A percentile compares a stretch with the other conserved stretches of the same genome.
These are phyloP conservation scores for Podosphaera xanthii DNA, from an alignment of 2,329 filamentous ascomycete genomes.

Conservation along the genomic window DNA sequence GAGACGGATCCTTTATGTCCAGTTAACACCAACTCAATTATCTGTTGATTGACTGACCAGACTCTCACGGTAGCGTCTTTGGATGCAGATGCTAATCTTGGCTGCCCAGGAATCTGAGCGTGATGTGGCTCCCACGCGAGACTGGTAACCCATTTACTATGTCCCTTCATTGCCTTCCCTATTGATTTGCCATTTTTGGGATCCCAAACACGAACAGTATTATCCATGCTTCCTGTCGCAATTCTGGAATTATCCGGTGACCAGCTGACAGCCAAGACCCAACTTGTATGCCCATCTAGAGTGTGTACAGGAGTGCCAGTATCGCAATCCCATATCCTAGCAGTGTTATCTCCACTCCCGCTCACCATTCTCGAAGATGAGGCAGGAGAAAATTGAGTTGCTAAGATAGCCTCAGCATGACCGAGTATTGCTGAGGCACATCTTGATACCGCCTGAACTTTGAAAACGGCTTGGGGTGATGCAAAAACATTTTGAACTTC, in stretches of 20 bases:
- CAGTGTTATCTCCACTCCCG: conserved; percentile 76
- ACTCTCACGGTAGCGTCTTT: conserved; percentile 77
- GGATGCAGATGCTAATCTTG: conserved; percentile 63
- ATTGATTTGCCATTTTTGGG: conserved; percentile 54
- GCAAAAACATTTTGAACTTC: conserved; percentile 27
- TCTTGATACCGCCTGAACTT: conserved; percentile 74
- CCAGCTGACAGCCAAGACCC: conserved; percentile 76
- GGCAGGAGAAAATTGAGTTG: conserved; percentile 64
- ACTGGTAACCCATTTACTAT: conserved; percentile 72
- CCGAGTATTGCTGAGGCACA: conserved; percentile 75
- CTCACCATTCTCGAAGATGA: conserved; percentile 61
- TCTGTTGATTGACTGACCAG: conserved; percentile 61
- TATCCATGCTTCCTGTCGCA: conserved; percentile 84
- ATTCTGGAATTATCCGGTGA: conserved; percentile 62
- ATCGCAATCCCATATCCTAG: conserved; percentile 83
- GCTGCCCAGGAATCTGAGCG: conserved; percentile 47
- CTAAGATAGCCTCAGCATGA: conserved; percentile 76
- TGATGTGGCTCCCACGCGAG: conserved; percentile 90
- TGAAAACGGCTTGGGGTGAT: conserved; percentile 77
- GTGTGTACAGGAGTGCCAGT: conserved; percentile 77
- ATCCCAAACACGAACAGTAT: conserved; percentile 76
- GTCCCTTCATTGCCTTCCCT: conserved; percentile 52
- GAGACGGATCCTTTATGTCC: conserved; percentile 79
- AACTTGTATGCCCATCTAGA: conserved; percentile 66
- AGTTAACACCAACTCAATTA: conserved; percentile 59